A percentile compares a stretch with the other conserved stretches of the same genome.
Conservation (phyloP, 345 rosid genomes). For the Eucalyptus cloeziana region DNA sequence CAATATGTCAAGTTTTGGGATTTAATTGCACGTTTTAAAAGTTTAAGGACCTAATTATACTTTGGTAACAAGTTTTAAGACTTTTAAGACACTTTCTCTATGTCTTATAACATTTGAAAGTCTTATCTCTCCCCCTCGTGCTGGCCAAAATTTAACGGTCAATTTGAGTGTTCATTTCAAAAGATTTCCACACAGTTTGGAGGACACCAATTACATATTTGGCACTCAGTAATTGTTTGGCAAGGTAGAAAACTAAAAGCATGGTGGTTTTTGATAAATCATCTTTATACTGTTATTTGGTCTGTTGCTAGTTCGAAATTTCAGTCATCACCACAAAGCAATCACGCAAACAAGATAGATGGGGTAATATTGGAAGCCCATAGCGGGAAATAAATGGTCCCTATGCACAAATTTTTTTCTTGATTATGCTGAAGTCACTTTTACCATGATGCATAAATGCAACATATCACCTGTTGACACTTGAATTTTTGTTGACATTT, state of each 20-base stretch:
- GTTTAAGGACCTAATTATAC: background rate
- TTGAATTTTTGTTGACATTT: accelerated
- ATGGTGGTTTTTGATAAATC: background rate
- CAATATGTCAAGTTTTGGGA: background rate
- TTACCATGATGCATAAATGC: too few species aligned
- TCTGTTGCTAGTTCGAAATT: too few species aligned
- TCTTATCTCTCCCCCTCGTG: background rate
- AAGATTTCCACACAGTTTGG: background rate
- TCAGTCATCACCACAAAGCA: background rate
- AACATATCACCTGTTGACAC: accelerated
- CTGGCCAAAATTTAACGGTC: too few species aligned
- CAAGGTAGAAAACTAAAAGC: background rate
- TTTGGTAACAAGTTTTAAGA: accelerated
- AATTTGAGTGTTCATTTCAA: background rate
- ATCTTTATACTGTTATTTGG: background rate
- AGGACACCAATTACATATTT: background rate
- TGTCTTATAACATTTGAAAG: background rate
- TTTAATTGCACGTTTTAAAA: background rate
- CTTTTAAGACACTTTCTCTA: too few species aligned
- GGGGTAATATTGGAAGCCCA: background rate
- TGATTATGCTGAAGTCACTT: too few species aligned
- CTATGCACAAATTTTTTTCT: background rate
- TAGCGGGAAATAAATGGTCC: background rate
- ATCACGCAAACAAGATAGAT: background rate
- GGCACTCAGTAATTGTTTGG: background rate